Percentiles rank a stretch among this genome's conserved stretches.
Conservation (phyloP, 768 basidiomycete genomes). For the Leccinum incarnatum region DNA sequence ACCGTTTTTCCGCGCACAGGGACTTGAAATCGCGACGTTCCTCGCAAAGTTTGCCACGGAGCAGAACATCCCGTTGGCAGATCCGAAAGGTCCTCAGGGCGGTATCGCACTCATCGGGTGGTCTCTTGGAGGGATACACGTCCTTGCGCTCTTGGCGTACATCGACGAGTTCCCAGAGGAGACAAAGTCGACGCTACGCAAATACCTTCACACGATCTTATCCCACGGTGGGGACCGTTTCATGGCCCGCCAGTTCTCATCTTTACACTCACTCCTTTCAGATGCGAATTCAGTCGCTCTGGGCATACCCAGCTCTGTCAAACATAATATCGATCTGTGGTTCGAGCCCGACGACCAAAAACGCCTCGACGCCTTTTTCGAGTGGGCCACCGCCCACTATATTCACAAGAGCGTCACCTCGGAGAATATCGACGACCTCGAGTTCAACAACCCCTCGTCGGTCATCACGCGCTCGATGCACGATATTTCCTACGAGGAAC, state of each 20-base stretch:
- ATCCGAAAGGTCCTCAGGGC: not conserved
- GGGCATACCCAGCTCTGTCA: conserved; percentile 5
- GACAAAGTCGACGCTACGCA: conserved; percentile 6
- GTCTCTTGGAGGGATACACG: conserved; percentile 19
- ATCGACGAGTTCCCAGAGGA: conserved; percentile 10
- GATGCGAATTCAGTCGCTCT: conserved; percentile 4
- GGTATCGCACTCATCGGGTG: conserved; percentile 21
- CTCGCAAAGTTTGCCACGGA: conserved; percentile 13
- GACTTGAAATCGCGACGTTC: conserved; percentile 20
- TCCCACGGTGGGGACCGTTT: conserved; percentile 13
- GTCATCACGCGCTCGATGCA: conserved; percentile 9
- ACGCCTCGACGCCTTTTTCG: conserved; percentile 16
- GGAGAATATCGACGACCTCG: conserved; percentile 16
- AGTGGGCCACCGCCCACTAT: conserved; percentile 16
- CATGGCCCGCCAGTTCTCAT: not conserved
- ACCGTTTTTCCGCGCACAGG: conserved; percentile 14
- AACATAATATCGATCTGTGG: not conserved
- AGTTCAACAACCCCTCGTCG: conserved; percentile 7
- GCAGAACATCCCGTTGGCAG: conserved; percentile 14
- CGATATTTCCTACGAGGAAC: conserved; percentile 14
- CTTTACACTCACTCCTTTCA: not conserved
- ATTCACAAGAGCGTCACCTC: conserved; percentile 17
- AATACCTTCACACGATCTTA: conserved; percentile 21
- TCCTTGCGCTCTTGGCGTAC: conserved; percentile 11
- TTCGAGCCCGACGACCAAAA: conserved; percentile 3